Evolutionary conservation across 208 protist species (phyloP).

Genomic region (Vickermania spadyakhi): DNA sequence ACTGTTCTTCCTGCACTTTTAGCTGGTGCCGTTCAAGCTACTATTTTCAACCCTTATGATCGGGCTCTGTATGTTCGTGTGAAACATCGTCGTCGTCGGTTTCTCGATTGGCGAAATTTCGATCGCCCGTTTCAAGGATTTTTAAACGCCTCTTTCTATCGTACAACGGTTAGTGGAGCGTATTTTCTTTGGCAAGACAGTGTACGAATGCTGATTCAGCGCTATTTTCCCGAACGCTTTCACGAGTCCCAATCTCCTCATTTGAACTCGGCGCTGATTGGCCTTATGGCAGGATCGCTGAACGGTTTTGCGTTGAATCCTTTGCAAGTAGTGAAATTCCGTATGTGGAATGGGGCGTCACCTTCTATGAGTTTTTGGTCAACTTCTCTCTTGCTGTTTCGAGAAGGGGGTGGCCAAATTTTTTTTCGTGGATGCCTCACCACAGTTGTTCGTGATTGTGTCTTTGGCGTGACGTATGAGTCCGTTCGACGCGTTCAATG

Average conservation of each 20-base stretch:
- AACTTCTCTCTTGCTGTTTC: constrained; percentile 50
- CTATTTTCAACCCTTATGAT: constrained; percentile 87
- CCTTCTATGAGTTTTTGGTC: constrained; percentile 43
- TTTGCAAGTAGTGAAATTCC: constrained; percentile 85
- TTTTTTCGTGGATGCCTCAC: constrained; percentile 80
- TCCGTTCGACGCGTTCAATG: constrained; percentile 24
- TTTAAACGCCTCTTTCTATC: constrained; percentile 82
- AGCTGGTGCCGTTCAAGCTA: constrained; percentile 72
- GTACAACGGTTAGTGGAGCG: constrained; percentile 72
- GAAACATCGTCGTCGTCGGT: constrained; percentile 46
- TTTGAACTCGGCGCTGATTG: constrained; percentile 68
- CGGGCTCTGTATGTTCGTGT: constrained; percentile 86
- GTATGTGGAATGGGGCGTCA: constrained; percentile 77
- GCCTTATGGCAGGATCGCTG: constrained; percentile 57
- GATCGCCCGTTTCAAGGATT: constrained; percentile 87
- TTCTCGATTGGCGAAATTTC: constrained; percentile 82
- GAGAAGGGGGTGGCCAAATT: constrained; percentile 55
- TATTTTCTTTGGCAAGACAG: constrained; percentile 90
- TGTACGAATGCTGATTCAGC: constrained; percentile 53
- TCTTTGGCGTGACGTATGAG: constrained; percentile 87
- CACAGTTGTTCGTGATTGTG: constrained; percentile 71
- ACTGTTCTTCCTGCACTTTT: constrained; percentile 57
- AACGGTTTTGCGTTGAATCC: constrained; percentile 79
- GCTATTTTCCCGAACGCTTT: constrained; percentile 22
- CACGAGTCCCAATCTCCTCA: constrained; percentile 42